Evolutionary conservation across 139 green algal genomes (phyloP).

Genomic region (Volvox reticuliferus): DNA sequence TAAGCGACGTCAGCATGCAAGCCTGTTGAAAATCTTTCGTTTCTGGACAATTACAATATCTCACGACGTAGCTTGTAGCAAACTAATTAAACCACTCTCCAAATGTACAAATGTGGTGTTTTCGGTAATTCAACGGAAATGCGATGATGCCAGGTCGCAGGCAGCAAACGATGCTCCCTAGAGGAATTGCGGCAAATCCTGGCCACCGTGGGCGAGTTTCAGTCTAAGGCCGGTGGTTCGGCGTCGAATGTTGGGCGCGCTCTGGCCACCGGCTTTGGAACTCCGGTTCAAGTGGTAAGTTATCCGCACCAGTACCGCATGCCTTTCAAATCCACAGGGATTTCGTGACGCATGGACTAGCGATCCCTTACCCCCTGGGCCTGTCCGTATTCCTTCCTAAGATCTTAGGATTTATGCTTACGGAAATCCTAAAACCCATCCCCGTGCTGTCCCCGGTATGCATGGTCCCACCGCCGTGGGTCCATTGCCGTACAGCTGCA

Average conservation of each 20-base stretch:
- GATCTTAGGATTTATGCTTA: too few species aligned
- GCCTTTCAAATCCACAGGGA: too few species aligned
- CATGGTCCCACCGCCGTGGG: too few species aligned
- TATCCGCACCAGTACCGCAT: too few species aligned
- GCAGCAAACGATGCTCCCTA: conserved; percentile 50
- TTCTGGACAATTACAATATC: background rate
- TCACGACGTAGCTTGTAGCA: background rate
- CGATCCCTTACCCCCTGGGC: too few species aligned
- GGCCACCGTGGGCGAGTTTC: conserved; percentile 60
- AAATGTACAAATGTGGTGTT: too few species aligned
- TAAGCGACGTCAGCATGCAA: background rate
- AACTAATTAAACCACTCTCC: background rate
- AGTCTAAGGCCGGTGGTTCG: conserved; percentile 68
- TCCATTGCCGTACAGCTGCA: too few species aligned
- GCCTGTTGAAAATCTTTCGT: background rate
- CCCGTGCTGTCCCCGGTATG: too few species aligned
- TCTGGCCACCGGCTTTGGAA: conserved; percentile 8
- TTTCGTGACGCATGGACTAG: too few species aligned
- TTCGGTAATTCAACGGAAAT: background rate
- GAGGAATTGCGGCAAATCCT: conserved; percentile 62
- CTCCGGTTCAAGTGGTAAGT: conserved; percentile 29
- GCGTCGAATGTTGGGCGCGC: conserved; percentile 46
- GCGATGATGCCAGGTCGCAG: conserved; percentile 52
- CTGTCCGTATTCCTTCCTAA: too few species aligned
- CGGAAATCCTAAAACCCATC: too few species aligned